Conservation (phyloP, 2,329 filamentous ascomycete species). For the Diplodia corticola region DNA sequence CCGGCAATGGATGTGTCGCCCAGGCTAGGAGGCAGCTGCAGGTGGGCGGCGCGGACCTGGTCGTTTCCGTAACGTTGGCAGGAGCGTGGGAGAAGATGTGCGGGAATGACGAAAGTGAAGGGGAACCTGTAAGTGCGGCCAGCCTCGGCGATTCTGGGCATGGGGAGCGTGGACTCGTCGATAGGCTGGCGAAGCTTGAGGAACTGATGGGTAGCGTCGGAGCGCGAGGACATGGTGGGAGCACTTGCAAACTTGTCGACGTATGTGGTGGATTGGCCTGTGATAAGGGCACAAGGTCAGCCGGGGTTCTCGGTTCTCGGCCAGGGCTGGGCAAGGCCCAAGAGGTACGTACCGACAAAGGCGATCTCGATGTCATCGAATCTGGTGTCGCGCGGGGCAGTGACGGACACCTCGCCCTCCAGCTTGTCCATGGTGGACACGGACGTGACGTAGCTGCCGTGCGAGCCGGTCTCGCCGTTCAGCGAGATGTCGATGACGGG, state of each 20-base stretch:
- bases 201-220: slow-evolving; percentile 61
- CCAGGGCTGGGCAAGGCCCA: not conserved
- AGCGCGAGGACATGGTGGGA: slow-evolving; percentile 54
- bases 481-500: slow-evolving; percentile 48
- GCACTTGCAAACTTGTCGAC: slow-evolving; percentile 57
- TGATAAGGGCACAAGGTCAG: slow-evolving; percentile 25
- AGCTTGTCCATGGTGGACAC: slow-evolving; percentile 61
- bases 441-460: slow-evolving; percentile 42
- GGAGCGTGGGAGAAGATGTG: slow-evolving; percentile 58
- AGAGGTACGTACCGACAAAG: slow-evolving; percentile 52
- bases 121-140: slow-evolving; percentile 59
- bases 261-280: slow-evolving; percentile 52
- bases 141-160: slow-evolving; percentile 55
- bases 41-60: slow-evolving; percentile 57
- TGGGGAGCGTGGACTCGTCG: slow-evolving; percentile 53
- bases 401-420: slow-evolving; percentile 55
- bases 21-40: slow-evolving; percentile 61
- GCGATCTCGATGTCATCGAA: slow-evolving; percentile 62
- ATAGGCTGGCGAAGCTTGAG: slow-evolving; percentile 64
- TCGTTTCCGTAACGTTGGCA: slow-evolving; percentile 58
- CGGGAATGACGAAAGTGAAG: slow-evolving; percentile 65
- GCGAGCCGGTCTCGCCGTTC: slow-evolving; percentile 33
- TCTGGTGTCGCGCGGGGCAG: slow-evolving; percentile 51
- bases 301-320: not conserved
- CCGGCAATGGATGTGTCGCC: slow-evolving; percentile 58